Base-by-base conservation (phyloP, 2,329 filamentous ascomycete genomes). In the Alternaria atra region DNA sequence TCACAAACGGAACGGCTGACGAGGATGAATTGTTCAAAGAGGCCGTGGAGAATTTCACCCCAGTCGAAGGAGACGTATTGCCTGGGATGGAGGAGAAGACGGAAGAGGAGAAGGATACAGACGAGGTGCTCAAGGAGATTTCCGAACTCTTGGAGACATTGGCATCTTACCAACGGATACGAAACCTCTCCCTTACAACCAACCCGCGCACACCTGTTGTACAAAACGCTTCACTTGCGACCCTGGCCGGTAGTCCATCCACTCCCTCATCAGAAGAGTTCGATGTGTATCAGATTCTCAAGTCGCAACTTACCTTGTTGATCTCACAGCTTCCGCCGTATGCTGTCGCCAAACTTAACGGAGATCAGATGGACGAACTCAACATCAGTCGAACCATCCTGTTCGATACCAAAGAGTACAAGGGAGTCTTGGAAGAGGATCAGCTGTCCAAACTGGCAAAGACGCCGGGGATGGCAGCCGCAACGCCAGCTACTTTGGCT, bases 391-490 rank as follows among this genome's bases (percentile, higher is more conserved):
- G 89, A 46, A 92, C 89, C 74, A 86, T 97, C 20, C 81, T 92
- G 60, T 83, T 96, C 47, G 87, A 91, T 61, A 88, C 86, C 6
- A 88, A 90, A 52, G 88, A 93, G 71, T 91, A 91, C 76, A 87
- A 86, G 64, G 93, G 93, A 5, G 87, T 90, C 4, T 89, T 96
- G 87, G 93, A 96, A 69, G 92, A 94, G 69, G 93, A 97, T 68
- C 90, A 93, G 66, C 73, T 81, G 2, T 78, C 81, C 2, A 76
- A 80, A 32, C 67, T 79, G 42, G 79, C 80, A 27, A 84, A 83
- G 64, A 66, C 70, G n/a, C 76, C 81, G 13, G 67, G 72, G 34
- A 66, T 75, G 25, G 63, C 70, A 23, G 66, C 71, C 15, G 64
- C 74, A 5, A 70, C 72, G n/a, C 66, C 73, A 27, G 67, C 76